Evolutionary conservation across 805 yeast genomes (phyloP).

Genomic region (Torulaspora franciscae): DNA sequence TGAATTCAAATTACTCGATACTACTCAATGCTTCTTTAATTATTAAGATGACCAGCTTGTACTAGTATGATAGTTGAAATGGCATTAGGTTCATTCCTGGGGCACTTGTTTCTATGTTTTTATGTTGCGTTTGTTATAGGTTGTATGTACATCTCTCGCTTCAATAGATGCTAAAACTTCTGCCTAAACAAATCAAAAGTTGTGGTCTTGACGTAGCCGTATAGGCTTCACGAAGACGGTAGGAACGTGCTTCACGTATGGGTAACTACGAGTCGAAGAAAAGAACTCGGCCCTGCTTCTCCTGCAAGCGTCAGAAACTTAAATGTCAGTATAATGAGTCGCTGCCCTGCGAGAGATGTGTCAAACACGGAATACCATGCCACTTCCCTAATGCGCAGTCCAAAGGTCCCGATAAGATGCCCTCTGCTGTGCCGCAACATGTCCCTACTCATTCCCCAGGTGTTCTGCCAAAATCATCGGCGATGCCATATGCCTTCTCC

Average conservation of each 20-base stretch:
- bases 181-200: neutral
- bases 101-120: too few relatives aligned
- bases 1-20: too few relatives aligned
- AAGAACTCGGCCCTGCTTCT: slow-evolving; percentile 53
- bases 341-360: slow-evolving; percentile 57
- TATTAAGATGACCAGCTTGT: too few relatives aligned
- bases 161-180: neutral
- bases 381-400: slow-evolving; percentile 39
- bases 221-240: neutral
- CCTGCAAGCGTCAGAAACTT: slow-evolving; percentile 58
- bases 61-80: too few relatives aligned
- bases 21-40: too few relatives aligned
- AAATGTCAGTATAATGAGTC: slow-evolving; percentile 49
- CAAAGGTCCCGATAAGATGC: too few relatives aligned
- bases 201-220: neutral
- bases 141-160: too few relatives aligned
- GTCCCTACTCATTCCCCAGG: neutral
- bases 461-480: neutral
- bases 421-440: neutral
- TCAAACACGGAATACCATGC: slow-evolving; percentile 48
- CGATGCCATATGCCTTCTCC: neutral
- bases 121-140: too few relatives aligned
- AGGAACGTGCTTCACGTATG: slow-evolving; percentile 3
- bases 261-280: slow-evolving; percentile 23
- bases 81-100: too few relatives aligned